These are phyloP conservation scores for Tuber indicum DNA, from an alignment of 495 filamentous ascomycete species.

Conservation along the genomic window DNA sequence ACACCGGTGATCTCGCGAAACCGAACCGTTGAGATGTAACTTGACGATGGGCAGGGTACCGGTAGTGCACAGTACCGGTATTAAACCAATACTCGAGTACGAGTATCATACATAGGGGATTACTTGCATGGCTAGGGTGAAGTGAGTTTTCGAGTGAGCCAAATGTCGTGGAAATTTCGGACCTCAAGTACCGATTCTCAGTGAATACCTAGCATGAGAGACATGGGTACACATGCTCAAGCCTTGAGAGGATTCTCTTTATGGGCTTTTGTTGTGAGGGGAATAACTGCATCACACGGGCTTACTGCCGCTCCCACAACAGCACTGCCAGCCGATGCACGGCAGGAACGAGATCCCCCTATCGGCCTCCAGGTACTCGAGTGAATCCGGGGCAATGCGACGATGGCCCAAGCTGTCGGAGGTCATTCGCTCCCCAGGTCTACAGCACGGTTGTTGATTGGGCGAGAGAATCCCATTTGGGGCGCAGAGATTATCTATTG, in stretches of 20 bases:
- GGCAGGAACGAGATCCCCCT: neutral
- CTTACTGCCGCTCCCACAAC: neutral
- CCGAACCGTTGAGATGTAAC: neutral
- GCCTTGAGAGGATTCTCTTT: neutral
- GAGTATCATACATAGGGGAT: too few relatives aligned
- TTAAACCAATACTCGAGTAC: neutral
- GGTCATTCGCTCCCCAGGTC: neutral
- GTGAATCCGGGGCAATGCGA: neutral
- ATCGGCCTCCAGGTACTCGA: neutral
- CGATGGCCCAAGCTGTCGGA: neutral
- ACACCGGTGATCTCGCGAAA: neutral
- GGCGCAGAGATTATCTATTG: neutral
- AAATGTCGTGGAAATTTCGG: neutral
- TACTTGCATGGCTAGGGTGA: neutral
- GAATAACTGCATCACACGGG: constrained; percentile 2
- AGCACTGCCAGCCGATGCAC: neutral
- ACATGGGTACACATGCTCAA: neutral
- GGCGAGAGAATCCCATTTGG: neutral
- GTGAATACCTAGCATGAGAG: neutral
- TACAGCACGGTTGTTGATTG: neutral
- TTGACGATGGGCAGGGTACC: neutral
- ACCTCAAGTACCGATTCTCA: neutral
- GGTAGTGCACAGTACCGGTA: neutral
- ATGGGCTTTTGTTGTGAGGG: neutral
- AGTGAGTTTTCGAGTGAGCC: neutral